Base-by-base conservation (phyloP, 495 filamentous ascomycete genomes). In the Trichoderma orchidacearum region DNA sequence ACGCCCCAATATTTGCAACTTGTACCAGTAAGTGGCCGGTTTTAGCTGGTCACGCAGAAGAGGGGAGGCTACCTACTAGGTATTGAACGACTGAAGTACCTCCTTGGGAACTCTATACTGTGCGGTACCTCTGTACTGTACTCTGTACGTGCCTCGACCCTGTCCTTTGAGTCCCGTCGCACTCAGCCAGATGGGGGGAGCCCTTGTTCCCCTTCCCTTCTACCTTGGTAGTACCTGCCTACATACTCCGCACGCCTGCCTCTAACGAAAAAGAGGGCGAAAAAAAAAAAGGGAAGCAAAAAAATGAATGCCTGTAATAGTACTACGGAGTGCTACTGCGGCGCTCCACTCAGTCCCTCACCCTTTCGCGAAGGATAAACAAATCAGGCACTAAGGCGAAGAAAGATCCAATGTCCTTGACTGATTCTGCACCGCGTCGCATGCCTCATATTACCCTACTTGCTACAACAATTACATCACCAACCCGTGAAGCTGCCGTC, bases 71-170 rank as follows among this genome's bases (percentile, higher is more conserved):
- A n/a, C n/a, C n/a, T n/a, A n/a, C n/a, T n/a, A n/a, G n/a, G n/a
- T n/a, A n/a, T n/a, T n/a, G n/a, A n/a, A n/a, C n/a, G n/a, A n/a
- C n/a, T n/a, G 2, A 55, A 28, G 53, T 41, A 38, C 18, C 31
- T 27, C 27, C 30, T 17, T 17, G 30, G 11, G 9, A 23, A 27
- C 8, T 54, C 17, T n/a, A 38, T 55, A 55, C 53, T 55, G 53
- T 55, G 53, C 52, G 11, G 53, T 55, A 51, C 45, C 8, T 51
- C 18, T n/a, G n/a, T n/a, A n/a, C n/a, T n/a, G n/a, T n/a, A n/a
- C n/a, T n/a, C n/a, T n/a, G n/a, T n/a, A 48, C 38, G 27, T n/a
- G 38, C 38, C 18, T 48, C 38, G 38, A 48, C 38, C 38, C 38
- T 48, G 38, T n/a, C n/a, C n/a, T n/a, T n/a, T n/a, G n/a, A n/a